Base-by-base conservation (phyloP, 1,284 basidiomycete species). In the Boletus semigastroideus region DNA sequence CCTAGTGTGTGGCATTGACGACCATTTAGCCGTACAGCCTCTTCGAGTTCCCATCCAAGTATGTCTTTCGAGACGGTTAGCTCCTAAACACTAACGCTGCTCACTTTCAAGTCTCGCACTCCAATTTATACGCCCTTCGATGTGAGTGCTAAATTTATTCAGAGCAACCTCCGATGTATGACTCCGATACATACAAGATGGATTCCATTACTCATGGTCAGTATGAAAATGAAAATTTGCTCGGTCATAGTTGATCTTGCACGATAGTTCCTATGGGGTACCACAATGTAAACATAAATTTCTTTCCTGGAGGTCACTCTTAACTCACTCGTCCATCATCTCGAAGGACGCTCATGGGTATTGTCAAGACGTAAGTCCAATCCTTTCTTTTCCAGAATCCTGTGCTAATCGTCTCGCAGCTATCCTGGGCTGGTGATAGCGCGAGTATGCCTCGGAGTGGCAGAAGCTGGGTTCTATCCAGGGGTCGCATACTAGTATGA, bases 181-280 rank as follows among this genome's bases (percentile, higher is more conserved):
- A 49, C 46, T 2, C 37, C 22, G 25, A 17, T 5, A 11, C 3
- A 16, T 30, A 8, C 27, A 10, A 51, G 49, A 49, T 51, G 46
- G 45, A 49, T 51, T 49, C 49, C 46, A 5, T 22, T 7, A 11
- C 48, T 51, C 45, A 51, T 51, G 49, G 49, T 51, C 13, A 51
- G 46, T 49, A 4, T 6, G 1, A 31, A 3, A 49, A 42, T 3
- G 14, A 16, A 30, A 14, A 13, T 22, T 2, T 14, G 8, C 25
- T 14, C 20, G 16, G 11, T 12, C 10, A 31, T 12, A 16, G 19
- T 12, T 49, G 5, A 49, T 5, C 25, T 7, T 16, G 19, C 5
- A 14, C 22, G 2, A 42, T 27, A 51, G 49, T 17, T 31, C 22
- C 27, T 51, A 14, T 51, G 49, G 49, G 49, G 49, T 14, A 12